phyloP scores from a whole-genome alignment of 192 early-diverging fungal genomes.

The Backusella australiensis region DNA sequence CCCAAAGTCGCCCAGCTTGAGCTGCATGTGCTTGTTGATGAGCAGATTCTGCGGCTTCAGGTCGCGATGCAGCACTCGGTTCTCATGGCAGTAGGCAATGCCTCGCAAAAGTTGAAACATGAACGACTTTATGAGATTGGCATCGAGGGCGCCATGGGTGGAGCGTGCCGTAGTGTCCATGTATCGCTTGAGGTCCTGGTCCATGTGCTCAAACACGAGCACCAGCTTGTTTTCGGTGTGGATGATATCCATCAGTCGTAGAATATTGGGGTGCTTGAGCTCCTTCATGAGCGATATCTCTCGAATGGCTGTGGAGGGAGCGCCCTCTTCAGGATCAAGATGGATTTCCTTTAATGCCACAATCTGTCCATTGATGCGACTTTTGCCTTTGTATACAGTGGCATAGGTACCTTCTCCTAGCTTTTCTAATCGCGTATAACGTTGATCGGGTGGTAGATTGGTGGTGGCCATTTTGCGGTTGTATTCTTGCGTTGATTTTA shows the following conservation, averaged over 20 bases:
- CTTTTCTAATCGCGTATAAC: conserved; percentile 83
- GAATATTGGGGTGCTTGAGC: conserved; percentile 89
- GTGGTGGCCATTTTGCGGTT: neutral
- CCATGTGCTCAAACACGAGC: conserved; percentile 86
- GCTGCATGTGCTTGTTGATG: conserved; percentile 72
- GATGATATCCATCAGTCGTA: conserved; percentile 81
- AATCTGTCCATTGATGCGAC: conserved; percentile 71
- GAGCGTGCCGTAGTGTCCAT: conserved; percentile 76
- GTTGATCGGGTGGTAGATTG: conserved; percentile 27
- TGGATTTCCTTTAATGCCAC: conserved; percentile 97
- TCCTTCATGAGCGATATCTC: conserved; percentile 99
- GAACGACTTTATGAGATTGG: conserved; percentile 68
- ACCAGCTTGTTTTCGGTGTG: conserved; percentile 84
- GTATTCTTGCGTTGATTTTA: neutral
- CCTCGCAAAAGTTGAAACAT: conserved; percentile 82
- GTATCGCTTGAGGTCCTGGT: conserved; percentile 84
- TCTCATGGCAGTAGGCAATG: conserved; percentile 83
- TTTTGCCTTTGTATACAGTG: conserved; percentile 83
- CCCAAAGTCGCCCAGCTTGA: conserved; percentile 87
- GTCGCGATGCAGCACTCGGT: conserved; percentile 80
- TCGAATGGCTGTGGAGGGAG: conserved; percentile 97
- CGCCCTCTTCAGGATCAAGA: conserved; percentile 87
- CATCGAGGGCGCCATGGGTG: conserved; percentile 62
- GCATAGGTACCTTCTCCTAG: conserved; percentile 98
- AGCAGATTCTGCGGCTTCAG: conserved; percentile 85